phyloP scores from a whole-genome alignment of 2,329 filamentous ascomycete species.

The Tolypocladium nubicola region DNA sequence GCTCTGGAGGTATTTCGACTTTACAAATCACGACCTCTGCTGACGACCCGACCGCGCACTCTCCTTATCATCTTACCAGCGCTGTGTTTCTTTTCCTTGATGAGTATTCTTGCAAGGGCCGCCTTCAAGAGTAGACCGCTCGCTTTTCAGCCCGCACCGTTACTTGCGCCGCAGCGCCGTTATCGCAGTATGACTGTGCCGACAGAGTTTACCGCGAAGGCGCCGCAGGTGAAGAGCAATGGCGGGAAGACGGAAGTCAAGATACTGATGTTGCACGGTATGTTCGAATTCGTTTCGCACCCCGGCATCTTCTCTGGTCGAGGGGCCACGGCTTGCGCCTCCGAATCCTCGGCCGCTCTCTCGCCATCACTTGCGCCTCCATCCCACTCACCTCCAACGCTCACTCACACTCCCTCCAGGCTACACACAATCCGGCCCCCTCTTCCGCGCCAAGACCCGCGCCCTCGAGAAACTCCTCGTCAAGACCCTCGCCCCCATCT shows the following conservation, averaged over 20 bases:
- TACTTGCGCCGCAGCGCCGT: background rate
- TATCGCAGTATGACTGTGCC: constrained; percentile 16
- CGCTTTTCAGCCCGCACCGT: background rate
- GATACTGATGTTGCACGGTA: constrained; percentile 70
- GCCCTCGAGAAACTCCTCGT: constrained; percentile 70
- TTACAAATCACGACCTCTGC: background rate
- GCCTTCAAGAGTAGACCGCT: constrained; percentile 9
- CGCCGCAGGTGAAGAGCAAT: constrained; percentile 20
- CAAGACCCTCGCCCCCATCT: constrained; percentile 57
- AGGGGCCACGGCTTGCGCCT: background rate
- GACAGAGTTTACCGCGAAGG: constrained; percentile 7
- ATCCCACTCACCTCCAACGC: background rate
- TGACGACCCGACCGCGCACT: background rate
- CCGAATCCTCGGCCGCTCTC: background rate
- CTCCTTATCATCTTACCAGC: background rate
- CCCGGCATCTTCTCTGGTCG: background rate
- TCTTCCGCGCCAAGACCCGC: constrained; percentile 83
- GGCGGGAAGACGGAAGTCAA: constrained; percentile 42
- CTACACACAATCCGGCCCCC: constrained; percentile 79
- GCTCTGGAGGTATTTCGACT: background rate
- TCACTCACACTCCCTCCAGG: constrained; percentile 32
- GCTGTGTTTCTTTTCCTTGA: constrained; percentile 1
- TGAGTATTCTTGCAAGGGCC: constrained; percentile 8
- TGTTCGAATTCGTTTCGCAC: constrained; percentile 2
- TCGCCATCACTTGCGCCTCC: background rate